A percentile compares a stretch with the other conserved stretches of the same genome.
Evolutionary conservation across 2,329 filamentous ascomycete species (phyloP).

Genomic region (Paecilomyces sp.): DNA sequence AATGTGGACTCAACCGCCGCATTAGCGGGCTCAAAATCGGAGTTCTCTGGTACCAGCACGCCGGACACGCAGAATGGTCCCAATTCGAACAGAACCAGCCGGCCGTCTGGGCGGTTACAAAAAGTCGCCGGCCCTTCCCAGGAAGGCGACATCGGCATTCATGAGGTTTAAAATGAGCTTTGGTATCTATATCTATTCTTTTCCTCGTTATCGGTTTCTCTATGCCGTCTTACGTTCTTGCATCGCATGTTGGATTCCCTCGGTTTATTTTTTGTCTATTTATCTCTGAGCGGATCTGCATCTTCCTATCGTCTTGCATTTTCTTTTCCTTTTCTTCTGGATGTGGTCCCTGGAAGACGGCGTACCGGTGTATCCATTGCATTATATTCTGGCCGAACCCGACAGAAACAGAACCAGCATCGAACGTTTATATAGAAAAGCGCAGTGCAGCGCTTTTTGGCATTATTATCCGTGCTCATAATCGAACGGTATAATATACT

Average conservation of each 20-base stretch:
- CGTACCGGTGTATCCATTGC: background rate
- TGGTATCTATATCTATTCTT: background rate
- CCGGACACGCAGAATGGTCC: background rate
- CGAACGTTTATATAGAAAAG: background rate
- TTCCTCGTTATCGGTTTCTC: background rate
- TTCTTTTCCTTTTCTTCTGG: background rate
- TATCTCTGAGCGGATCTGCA: background rate
- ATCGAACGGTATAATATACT: background rate
- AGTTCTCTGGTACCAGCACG: background rate
- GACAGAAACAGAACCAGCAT: background rate
- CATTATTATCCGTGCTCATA: background rate
- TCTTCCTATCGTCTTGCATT: background rate
- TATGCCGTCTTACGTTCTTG: background rate
- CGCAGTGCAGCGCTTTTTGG: background rate
- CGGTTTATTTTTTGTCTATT: background rate
- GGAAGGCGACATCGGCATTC: constrained; percentile 15
- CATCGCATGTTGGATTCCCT: background rate
- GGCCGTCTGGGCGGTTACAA: constrained; percentile 11
- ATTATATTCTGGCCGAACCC: background rate
- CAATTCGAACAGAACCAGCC: background rate
- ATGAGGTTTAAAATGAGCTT: constrained; percentile 12
- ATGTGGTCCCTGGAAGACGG: background rate
- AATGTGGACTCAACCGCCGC: constrained; percentile 4
- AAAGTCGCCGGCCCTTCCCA: constrained; percentile 11
- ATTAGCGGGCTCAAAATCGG: background rate